Evolutionary conservation across 2,329 filamentous ascomycete species (phyloP).

Genomic region (Aspergillus sp.): DNA sequence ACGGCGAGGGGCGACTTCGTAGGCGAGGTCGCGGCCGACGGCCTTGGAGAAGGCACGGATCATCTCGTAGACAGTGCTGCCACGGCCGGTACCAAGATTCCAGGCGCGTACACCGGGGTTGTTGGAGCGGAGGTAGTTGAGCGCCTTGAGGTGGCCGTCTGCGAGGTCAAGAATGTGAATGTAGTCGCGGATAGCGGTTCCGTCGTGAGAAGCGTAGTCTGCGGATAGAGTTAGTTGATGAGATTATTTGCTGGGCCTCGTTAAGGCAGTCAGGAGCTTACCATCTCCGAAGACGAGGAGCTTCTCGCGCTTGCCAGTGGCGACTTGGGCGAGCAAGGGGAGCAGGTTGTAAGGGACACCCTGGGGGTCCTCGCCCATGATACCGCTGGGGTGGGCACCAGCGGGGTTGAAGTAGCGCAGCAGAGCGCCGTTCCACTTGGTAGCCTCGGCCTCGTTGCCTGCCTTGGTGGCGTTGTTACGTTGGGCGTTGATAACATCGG

Average conservation of each 20-base stretch:
- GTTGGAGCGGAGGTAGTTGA: slow-evolving; percentile 60
- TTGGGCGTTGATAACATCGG: slow-evolving; percentile 84
- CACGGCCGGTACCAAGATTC: slow-evolving; percentile 93
- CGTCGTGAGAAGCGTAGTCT: slow-evolving; percentile 71
- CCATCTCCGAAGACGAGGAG: slow-evolving; percentile 91
- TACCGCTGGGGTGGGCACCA: slow-evolving; percentile 87
- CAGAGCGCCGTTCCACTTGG: slow-evolving; percentile 89
- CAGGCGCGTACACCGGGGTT: slow-evolving; percentile 85
- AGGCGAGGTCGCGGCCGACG: slow-evolving; percentile 81
- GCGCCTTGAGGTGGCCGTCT: slow-evolving; percentile 61
- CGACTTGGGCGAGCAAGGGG: slow-evolving; percentile 90
- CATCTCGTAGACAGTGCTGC: slow-evolving; percentile 96
- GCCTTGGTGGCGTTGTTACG: slow-evolving; percentile 78
- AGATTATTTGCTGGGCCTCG: not conserved
- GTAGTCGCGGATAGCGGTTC: slow-evolving; percentile 71
- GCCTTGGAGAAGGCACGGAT: slow-evolving; percentile 88
- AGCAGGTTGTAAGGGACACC: slow-evolving; percentile 95
- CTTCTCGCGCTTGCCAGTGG: slow-evolving; percentile 91
- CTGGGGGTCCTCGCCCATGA: slow-evolving; percentile 98
- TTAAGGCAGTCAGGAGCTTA: slow-evolving; percentile 45
- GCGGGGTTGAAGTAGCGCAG: slow-evolving; percentile 98
- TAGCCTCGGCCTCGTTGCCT: slow-evolving; percentile 65
- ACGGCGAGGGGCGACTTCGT: slow-evolving; percentile 79
- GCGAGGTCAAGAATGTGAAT: slow-evolving; percentile 57
- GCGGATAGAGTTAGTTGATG: not conserved